Base-by-base conservation (phyloP, 2,329 filamentous ascomycete genomes). In the Phoma sp. region DNA sequence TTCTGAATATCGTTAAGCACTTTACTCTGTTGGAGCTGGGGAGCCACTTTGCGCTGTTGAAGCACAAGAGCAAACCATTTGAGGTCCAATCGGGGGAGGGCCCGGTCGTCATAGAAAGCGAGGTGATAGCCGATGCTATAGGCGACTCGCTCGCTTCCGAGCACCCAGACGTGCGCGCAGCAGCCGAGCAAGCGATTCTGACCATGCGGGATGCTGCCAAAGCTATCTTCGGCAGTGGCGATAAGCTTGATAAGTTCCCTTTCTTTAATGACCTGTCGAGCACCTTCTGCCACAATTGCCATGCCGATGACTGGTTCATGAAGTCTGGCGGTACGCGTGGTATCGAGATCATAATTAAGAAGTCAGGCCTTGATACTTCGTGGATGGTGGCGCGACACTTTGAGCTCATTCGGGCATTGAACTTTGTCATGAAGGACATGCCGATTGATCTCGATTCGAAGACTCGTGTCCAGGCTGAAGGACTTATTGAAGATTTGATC, bases 351-450 rank as follows among this genome's bases (percentile, higher is more conserved):
- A 79, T 99, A 53, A 87, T 93, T 29, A 93, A 90, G 2, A 89
- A 93, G 63, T 80, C 98, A 50, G 87, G 93, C 47, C 82, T 99
- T 41, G 91, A 91, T 37, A 90, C 96, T 66, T 73, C 80, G 1
- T 99, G 95, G 91, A 81, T 99, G 30, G 82, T 86, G 18, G 84
- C 88, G 10, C 89, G 91, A 64, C 92, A 97, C 70, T 85, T 89
- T 47, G 92, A 98, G 54, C 93, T 97, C 64, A 88, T 95, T 54
- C 87, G 91, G 46, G 91, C 93, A n/a, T 80, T 99, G 50, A 88
- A 96, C 77, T 97, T 96, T 75, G 93, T 99, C 60, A 91, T 99
- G 78, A 99, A 99, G 77, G 95, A 99, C 71, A 97, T 97, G 83
- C 95, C 96, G 0, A 85, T 90, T 50, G 95, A 99, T 72, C 82